These are phyloP conservation scores for Flueggea neowawraea DNA, from an alignment of 441 rosid genomes.

Conservation along the genomic window DNA sequence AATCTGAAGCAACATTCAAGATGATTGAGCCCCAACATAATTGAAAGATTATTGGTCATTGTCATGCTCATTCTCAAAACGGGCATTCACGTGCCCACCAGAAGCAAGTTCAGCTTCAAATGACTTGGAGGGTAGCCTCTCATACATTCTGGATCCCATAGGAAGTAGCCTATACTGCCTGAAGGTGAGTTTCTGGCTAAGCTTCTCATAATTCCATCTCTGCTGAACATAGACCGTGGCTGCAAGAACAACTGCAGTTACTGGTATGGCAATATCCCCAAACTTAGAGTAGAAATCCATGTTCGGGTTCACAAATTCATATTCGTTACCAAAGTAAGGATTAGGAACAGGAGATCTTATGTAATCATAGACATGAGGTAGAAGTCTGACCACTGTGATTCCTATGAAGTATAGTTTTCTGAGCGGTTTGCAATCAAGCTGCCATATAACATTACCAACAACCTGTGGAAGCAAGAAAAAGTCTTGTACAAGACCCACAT, in stretches of 20 bases:
- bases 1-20: too few relatives aligned
- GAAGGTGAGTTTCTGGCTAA: constrained; percentile 43
- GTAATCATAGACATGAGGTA: constrained; percentile 77
- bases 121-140: constrained; percentile 56
- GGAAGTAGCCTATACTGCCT: constrained; percentile 61
- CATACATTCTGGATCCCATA: constrained; percentile 46
- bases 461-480: constrained; percentile 89
- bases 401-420: constrained; percentile 63
- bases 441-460: constrained; percentile 72
- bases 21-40: too few relatives aligned
- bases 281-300: constrained; percentile 68
- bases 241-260: constrained; percentile 54
- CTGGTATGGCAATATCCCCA: constrained; percentile 74
- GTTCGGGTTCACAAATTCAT: constrained; percentile 69
- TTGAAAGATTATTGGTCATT: constrained; percentile 38
- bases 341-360: constrained; percentile 44
- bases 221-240: constrained; percentile 59
- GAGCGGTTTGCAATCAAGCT: constrained; percentile 56
- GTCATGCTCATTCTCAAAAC: constrained; percentile 11
- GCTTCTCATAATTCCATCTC: constrained; percentile 72
- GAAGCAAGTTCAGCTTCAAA: constrained; percentile 68
- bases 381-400: constrained; percentile 62
- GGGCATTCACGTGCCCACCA: constrained; percentile 26
- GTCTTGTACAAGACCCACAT: constrained; percentile 76
- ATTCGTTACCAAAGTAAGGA: constrained; percentile 60